Evolutionary conservation across 371 early-diverging fungal species (phyloP), one percentile per base, ranked within the genome.

Genomic region (Antonospora locustae): DNA sequence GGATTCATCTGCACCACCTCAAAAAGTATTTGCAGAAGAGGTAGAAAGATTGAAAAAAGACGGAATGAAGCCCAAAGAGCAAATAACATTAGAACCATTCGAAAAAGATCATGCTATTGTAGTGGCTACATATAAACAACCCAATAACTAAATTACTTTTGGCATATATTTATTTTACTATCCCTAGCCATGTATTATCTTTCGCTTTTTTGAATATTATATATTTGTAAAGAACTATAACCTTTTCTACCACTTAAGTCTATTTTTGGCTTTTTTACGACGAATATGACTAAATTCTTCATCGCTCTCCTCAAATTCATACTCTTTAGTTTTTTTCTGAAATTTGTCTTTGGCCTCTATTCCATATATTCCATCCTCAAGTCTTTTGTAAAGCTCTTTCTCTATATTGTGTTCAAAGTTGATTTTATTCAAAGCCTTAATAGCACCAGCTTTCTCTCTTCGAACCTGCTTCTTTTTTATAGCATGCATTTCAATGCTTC

Each of bases 91-190:
- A 43, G 99, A 99, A 78, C 99, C 99, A 46, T 99, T 92, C 74
- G 97, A 99, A 78, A 85, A 94, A 79, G 97, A 96, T 76, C 99
- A 99, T 83, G 94, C 93, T 58, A 78, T 98, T 37, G 93, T 97
- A 47, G 84, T 92, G 54, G 98, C 96, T 58, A 80, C 58, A 27
- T 74, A 60, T 51, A 59, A 57, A 46, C 46, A 43, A 32, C 14
- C 17, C 1, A 39, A 44, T n/a, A 40, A 45, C 5, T 25, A 16
- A 24, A n/a, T n/a, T n/a, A n/a, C n/a, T n/a, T n/a, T n/a, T n/a
- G n/a, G n/a, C n/a, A n/a, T n/a, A n/a, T n/a, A n/a, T n/a, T n/a
- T n/a, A n/a, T n/a, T n/a, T n/a, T n/a, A n/a, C n/a, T n/a, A n/a
- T n/a, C n/a, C n/a, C n/a, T n/a, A n/a, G n/a, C n/a, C n/a, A n/a